Conservation (phyloP, 805 yeast genomes). For the Alloascoidea africana region DNA sequence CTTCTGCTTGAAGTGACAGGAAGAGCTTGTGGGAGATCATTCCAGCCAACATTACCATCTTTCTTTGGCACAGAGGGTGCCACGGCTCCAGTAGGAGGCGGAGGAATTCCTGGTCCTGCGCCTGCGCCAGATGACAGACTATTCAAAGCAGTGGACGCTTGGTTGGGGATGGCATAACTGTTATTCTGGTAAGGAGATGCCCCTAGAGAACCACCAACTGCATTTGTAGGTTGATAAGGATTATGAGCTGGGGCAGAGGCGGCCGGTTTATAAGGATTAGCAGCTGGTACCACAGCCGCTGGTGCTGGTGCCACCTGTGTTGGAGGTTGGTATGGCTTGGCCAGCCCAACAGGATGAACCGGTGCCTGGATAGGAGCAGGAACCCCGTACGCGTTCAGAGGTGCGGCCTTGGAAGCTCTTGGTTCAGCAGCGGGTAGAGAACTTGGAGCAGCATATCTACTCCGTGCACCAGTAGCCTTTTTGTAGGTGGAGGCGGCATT, state of each 20-base stretch:
- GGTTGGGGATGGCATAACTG: no score
- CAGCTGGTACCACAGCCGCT: conserved; percentile 10
- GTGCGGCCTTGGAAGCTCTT: conserved; percentile 5
- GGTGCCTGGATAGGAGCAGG: conserved; percentile 6
- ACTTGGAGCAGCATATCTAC: conserved; percentile 10
- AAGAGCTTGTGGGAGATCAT: conserved; percentile 15
- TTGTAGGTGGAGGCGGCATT: conserved; percentile 3
- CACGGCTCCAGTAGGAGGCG: no score
- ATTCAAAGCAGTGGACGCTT: neutral
- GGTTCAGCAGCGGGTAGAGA: neutral
- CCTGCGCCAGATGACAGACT: neutral
- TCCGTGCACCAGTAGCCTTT: conserved; percentile 10
- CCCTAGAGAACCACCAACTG: conserved; percentile 2
- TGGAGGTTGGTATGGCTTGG: conserved; percentile 6
- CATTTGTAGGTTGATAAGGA: conserved; percentile 10
- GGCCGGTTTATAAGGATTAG: conserved; percentile 13
- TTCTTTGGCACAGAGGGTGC: conserved; percentile 7
- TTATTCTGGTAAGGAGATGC: no score
- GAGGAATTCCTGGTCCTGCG: conserved; percentile 2
- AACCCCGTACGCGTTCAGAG: conserved; percentile 5
- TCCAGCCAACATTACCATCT: conserved; percentile 15
- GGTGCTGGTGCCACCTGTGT: conserved; percentile 10
- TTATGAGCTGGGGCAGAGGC: conserved; percentile 9
- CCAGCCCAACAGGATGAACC: conserved; percentile 3
- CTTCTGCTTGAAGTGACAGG: conserved; percentile 8